Evolutionary conservation across 768 basidiomycete genomes (phyloP), one percentile per base, ranked within the genome.

Genomic region (Russula sp.): DNA sequence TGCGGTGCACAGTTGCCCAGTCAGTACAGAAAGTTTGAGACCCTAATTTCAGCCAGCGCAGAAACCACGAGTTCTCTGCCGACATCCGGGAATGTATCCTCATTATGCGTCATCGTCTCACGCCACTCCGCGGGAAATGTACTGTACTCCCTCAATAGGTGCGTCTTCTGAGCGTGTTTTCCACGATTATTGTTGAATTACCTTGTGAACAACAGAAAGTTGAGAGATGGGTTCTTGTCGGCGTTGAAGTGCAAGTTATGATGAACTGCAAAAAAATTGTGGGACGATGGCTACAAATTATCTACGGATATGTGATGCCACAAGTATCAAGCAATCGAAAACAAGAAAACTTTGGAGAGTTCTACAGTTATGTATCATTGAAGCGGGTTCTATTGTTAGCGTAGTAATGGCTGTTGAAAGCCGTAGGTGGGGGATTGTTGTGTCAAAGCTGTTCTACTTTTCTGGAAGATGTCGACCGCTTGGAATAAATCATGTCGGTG

Each of bases 81-180:
- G 78, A 84, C 63, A 94, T 98, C 57, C 82, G 94, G 32, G 28
- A 79, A 3, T 81, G 84, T 34, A 98, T 98, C 52, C 95, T 96
- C 1, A 78, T 90, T 59, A 98, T 99, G 63, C 79, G 82, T 69
- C 81, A 96, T 71, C 80, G 94, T 55, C 79, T 97, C 32, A 94
- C 93, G 0, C 96, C 96, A 0, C 96, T 96, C 96, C 96, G 0
- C 78, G 8, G 34, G 34, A 11, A 8, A 34, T 8, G 8, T 98
- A n/a, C n/a, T n/a, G n/a, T n/a, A 98, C 74, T 93, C 91, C 74
- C 76, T 98, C 60, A 98, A 99, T 73, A 78, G 94, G 89, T 88
- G 65, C 61, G 83, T 73, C 14, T n/a, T 1, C 9, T 9, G 32
- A n/a, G 2, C 20, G 7, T 18, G 1, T n/a, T 22, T 26, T 28